A percentile compares a stretch with the other conserved stretches of the same genome.
Evolutionary conservation across 176 grass and related monocot species (phyloP).

Genomic region (Thinopyrum elongatum): DNA sequence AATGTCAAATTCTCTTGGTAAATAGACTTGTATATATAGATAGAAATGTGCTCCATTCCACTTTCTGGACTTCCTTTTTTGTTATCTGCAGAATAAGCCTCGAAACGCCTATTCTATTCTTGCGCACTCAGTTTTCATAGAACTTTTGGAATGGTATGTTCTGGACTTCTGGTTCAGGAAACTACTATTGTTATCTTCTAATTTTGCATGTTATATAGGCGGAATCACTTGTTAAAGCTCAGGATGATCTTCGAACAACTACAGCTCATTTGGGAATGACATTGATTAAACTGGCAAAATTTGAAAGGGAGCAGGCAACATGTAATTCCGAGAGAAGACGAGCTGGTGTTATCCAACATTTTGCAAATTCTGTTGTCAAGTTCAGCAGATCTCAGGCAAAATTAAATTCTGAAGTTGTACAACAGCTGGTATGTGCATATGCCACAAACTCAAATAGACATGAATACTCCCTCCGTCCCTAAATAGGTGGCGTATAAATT

Average conservation of each 20-base stretch:
- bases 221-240: constrained; percentile 76
- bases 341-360: constrained; percentile 58
- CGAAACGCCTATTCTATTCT: background rate
- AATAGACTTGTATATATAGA: background rate
- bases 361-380: constrained; percentile 69
- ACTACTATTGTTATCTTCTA: background rate
- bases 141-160: background rate
- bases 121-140: background rate
- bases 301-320: constrained; percentile 67
- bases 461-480: background rate
- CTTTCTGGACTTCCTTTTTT: background rate
- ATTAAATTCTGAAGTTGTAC: constrained; percentile 70
- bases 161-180: background rate
- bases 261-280: constrained; percentile 83
- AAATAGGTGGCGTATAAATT: too few species aligned
- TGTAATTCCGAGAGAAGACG: constrained; percentile 52
- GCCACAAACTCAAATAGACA: background rate
- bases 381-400: constrained; percentile 72
- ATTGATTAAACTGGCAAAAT: constrained; percentile 84
- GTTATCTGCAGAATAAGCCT: background rate
- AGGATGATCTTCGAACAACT: constrained; percentile 64
- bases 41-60: background rate
- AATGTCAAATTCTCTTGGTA: background rate
- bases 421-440: constrained; percentile 65
- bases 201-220: constrained; percentile 52